Evolutionary conservation across 805 yeast species (phyloP).

Genomic region (Candida hungchunana): DNA sequence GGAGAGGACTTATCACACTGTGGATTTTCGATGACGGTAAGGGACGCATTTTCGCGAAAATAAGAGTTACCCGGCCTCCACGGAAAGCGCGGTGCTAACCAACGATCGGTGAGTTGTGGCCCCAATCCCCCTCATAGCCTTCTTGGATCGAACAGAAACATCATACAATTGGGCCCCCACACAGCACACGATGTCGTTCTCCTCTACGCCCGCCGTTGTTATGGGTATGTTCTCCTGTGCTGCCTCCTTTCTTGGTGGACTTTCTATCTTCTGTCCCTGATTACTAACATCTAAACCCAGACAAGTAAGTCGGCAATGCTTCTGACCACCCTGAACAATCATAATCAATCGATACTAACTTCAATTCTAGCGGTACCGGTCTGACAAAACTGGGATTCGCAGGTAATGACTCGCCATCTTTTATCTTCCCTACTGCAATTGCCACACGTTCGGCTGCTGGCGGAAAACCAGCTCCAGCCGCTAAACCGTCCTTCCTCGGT

Average conservation of each 20-base stretch:
- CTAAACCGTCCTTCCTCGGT: slow-evolving; percentile 40
- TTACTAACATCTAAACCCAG: slow-evolving; percentile 19
- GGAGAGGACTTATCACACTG: no score
- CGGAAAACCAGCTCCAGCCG: slow-evolving; percentile 38
- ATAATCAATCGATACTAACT: not conserved
- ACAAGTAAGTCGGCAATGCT: slow-evolving; percentile 20
- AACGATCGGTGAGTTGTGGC: no score
- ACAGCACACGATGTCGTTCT: slow-evolving; percentile 26
- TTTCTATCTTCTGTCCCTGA: not conserved
- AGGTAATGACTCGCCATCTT: slow-evolving; percentile 97
- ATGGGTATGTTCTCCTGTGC: slow-evolving; percentile 65
- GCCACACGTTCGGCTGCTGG: slow-evolving; percentile 56
- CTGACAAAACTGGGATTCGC: slow-evolving; percentile 96
- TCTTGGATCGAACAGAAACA: no score
- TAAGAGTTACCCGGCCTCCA: no score
- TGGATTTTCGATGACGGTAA: no score
- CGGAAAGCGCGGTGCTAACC: no score
- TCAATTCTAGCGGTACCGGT: slow-evolving; percentile 84
- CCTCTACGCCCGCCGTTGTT: slow-evolving; percentile 83
- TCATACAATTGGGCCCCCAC: no score
- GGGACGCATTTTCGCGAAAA: no score
- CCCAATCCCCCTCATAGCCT: no score
- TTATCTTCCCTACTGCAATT: slow-evolving; percentile 95
- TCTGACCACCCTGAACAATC: not conserved
- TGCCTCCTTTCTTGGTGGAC: not conserved